A percentile compares a stretch with the other conserved stretches of the same genome.
These are phyloP conservation scores for Leccinum fibrillosum DNA, from an alignment of 768 basidiomycete species.

Conservation along the genomic window DNA sequence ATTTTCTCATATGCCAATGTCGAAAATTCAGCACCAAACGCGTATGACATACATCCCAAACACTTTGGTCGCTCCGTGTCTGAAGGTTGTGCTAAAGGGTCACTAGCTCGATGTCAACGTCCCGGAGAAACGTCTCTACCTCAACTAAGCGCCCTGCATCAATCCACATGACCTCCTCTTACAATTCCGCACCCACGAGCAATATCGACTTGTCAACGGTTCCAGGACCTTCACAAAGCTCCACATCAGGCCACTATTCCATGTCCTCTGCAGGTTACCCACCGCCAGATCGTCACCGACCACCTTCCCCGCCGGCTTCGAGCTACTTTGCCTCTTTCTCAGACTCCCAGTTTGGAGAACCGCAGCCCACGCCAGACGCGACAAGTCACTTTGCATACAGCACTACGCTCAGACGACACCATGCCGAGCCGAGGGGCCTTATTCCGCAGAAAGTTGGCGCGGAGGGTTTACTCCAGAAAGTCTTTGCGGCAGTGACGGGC, in stretches of 20 bases:
- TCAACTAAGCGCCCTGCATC: constrained; percentile 19
- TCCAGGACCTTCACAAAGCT: constrained; percentile 15
- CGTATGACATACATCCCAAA: background rate
- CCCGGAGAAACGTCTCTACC: constrained; percentile 21
- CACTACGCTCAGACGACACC: constrained; percentile 72
- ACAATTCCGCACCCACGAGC: constrained; percentile 1
- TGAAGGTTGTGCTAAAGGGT: background rate
- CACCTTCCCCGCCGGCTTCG: constrained; percentile 73
- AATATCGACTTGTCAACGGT: constrained; percentile 16
- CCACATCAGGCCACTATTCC: constrained; percentile 24
- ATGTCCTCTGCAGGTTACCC: constrained; percentile 10
- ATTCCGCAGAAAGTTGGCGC: constrained; percentile 45
- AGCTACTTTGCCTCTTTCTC: constrained; percentile 69
- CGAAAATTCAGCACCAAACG: background rate
- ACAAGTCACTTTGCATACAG: constrained; percentile 79
- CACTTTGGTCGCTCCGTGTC: background rate
- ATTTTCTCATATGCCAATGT: constrained; percentile 10
- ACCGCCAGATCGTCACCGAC: constrained; percentile 20
- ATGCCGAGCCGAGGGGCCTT: constrained; percentile 39
- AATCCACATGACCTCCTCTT: constrained; percentile 7
- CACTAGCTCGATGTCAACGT: constrained; percentile 23
- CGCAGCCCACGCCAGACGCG: constrained; percentile 62
- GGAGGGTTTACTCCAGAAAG: constrained; percentile 48
- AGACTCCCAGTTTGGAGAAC: constrained; percentile 43
- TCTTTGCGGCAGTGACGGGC: constrained; percentile 34